A percentile compares a stretch with the other conserved stretches of the same genome.
Evolutionary conservation across 129 eudicot species (phyloP).

Genomic region (Lactuca sativa): DNA sequence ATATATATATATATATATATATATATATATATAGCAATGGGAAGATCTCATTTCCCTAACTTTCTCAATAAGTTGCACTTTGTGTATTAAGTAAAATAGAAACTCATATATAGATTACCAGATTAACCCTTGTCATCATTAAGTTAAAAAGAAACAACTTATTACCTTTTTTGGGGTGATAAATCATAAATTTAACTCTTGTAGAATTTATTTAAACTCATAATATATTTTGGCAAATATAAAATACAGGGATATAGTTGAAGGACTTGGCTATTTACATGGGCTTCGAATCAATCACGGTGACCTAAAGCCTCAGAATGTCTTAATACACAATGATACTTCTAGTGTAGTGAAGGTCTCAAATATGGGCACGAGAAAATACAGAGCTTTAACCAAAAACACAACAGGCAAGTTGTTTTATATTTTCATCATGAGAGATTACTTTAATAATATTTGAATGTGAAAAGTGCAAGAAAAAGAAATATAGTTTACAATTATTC

Average conservation of each 20-base stretch:
- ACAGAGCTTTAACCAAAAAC: constrained; percentile 53
- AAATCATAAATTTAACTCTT: neutral
- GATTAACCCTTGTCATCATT: too few relatives aligned
- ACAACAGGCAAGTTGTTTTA: constrained; percentile 60
- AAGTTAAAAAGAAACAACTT: too few relatives aligned
- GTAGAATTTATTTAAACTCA: constrained; percentile 1
- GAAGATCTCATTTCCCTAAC: too few relatives aligned
- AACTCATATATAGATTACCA: too few relatives aligned
- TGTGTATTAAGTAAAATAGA: too few relatives aligned
- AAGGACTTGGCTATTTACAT: constrained; percentile 79
- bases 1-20: too few relatives aligned
- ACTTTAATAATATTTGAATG: neutral
- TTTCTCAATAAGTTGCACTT: too few relatives aligned
- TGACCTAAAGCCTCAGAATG: constrained; percentile 87
- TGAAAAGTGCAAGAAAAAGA: too few relatives aligned
- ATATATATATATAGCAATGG: too few relatives aligned
- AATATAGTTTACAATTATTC: too few relatives aligned
- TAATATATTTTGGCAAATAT: constrained; percentile 5
- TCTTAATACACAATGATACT: constrained; percentile 65
- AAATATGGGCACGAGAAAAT: constrained; percentile 97
- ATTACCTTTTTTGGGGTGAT: neutral
- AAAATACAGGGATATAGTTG: constrained; percentile 64
- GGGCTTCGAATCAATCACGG: constrained; percentile 86
- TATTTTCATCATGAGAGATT: neutral
- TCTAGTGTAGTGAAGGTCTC: constrained; percentile 72